Base-by-base conservation (phyloP, 2,329 filamentous ascomycete species). In the Penicillium sp. region DNA sequence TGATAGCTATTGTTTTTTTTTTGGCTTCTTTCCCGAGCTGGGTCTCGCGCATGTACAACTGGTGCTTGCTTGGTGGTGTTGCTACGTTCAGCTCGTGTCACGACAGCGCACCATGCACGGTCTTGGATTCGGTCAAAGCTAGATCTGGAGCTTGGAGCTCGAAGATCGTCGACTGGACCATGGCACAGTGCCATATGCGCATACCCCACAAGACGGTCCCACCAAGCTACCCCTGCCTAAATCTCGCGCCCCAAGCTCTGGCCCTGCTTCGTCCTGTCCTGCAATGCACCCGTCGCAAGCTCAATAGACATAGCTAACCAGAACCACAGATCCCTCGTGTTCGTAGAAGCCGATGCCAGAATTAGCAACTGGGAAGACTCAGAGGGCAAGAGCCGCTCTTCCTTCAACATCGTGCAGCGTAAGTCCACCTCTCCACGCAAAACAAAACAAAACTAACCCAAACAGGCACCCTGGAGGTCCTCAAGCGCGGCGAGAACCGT, bases 371-470 rank as follows among this genome's bases (percentile, higher is more conserved):
- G 85, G 71, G 83, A 88, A 63, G 86, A 89, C 64, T 71, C 79
- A 54, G 89, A 94, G 44, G 90, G 90, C 71, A 87, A 87, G 75
- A 83, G 78, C 65, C 63, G 70, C 38, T 83, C 75, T 51, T 70
- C 77, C 47, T 72, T 97, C 68, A 92, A 80, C 75, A 80, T 97
- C 66, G 75, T 88, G 47, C 91, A 96, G 78, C 87, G 93, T 96
- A 86, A 69, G 90, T 66, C 24, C 40, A 9, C 38, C 16, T 32
- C 6, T 34, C 31, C n/a, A 14, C 53, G 32, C 8, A 14, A 40
- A n/a, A 40, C 7, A 8, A n/a, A 53, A 36, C 40, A 42, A 4
- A 7, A n/a, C 34, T 36, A n/a, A 27, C 27, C 36, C 46, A 29
- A 45, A 31, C 40, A 74, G 72, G 66, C 47, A 58, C 56, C 18